These are phyloP conservation scores for Endoconidiophora laricicola DNA, from an alignment of 2,329 filamentous ascomycete genomes.

Conservation along the genomic window DNA sequence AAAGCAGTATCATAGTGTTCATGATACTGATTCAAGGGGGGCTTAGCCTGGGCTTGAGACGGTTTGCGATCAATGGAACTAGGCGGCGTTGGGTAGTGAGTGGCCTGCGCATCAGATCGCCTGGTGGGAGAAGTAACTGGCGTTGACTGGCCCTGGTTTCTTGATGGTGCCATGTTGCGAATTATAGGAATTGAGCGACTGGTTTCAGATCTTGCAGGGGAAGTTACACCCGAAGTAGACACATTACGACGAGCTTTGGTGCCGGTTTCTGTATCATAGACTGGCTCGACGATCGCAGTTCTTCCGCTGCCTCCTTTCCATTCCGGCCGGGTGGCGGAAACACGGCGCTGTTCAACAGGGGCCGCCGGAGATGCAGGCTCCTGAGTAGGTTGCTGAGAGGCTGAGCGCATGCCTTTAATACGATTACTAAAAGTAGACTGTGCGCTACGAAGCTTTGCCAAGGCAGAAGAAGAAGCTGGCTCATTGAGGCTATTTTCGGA, in stretches of 20 bases:
- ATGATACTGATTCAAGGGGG: neutral
- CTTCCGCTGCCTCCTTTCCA: constrained; percentile 64
- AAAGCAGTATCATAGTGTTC: constrained; percentile 2
- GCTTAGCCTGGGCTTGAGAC: constrained; percentile 14
- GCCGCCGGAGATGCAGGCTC: too few relatives aligned
- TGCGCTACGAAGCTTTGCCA: constrained; percentile 11
- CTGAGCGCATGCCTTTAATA: constrained; percentile 24
- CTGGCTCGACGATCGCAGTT: constrained; percentile 43
- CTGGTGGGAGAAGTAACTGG: constrained; percentile 7
- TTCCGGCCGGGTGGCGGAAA: constrained; percentile 27
- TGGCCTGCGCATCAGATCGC: neutral
- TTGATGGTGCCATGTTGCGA: constrained; percentile 11
- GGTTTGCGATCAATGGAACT: constrained; percentile 11
- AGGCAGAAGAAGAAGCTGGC: constrained; percentile 11
- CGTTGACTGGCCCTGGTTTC: neutral
- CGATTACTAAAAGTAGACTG: constrained; percentile 27
- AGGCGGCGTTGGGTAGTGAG: constrained; percentile 10
- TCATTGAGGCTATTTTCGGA: neutral
- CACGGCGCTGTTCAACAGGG: neutral
- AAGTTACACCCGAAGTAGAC: constrained; percentile 4
- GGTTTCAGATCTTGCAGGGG: constrained; percentile 9
- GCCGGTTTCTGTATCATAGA: constrained; percentile 32
- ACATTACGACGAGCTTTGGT: constrained; percentile 7
- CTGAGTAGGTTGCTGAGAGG: constrained; percentile 5
- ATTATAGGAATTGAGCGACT: constrained; percentile 5